Conservation (phyloP, 75 land plant species). For the Sequoia sempervirens region DNA sequence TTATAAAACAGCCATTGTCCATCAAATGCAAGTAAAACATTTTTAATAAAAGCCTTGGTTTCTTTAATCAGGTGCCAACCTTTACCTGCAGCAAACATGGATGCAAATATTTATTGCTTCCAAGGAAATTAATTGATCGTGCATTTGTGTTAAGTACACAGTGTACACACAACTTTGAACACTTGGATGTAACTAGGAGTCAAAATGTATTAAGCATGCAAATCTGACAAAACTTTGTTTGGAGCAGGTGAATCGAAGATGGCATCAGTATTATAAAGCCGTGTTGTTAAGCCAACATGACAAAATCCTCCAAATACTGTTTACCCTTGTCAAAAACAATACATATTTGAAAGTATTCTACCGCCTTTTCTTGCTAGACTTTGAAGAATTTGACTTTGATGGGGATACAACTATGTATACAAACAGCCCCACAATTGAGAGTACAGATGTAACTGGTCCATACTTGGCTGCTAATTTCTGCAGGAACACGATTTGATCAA, state of each 20-base stretch:
- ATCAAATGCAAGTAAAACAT: neutral
- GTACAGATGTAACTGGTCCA: slow-evolving; percentile 69
- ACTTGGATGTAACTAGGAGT: neutral
- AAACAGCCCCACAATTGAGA: slow-evolving; percentile 59
- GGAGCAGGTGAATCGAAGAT: neutral
- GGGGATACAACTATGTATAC: slow-evolving; percentile 59
- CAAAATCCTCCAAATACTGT: neutral
- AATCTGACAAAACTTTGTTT: neutral
- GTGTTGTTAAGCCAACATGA: neutral
- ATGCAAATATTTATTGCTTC: neutral
- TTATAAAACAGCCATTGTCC: neutral
- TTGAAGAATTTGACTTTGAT: slow-evolving; percentile 53
- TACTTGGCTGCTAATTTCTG: slow-evolving; percentile 73
- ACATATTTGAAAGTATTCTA: neutral
- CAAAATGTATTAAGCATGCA: neutral
- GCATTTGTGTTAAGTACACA: neutral
- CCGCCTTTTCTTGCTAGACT: slow-evolving; percentile 69
- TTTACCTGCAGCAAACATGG: neutral
- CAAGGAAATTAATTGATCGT: neutral
- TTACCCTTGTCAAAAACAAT: neutral
- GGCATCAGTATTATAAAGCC: neutral
- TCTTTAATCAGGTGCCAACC: neutral
- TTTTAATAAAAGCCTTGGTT: neutral
- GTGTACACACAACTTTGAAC: neutral
- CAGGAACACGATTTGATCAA: slow-evolving; percentile 9